Evolutionary conservation across 495 filamentous ascomycete genomes (phyloP), one percentile per base, ranked within the genome.

Genomic region (Tuber umbilicatum): DNA sequence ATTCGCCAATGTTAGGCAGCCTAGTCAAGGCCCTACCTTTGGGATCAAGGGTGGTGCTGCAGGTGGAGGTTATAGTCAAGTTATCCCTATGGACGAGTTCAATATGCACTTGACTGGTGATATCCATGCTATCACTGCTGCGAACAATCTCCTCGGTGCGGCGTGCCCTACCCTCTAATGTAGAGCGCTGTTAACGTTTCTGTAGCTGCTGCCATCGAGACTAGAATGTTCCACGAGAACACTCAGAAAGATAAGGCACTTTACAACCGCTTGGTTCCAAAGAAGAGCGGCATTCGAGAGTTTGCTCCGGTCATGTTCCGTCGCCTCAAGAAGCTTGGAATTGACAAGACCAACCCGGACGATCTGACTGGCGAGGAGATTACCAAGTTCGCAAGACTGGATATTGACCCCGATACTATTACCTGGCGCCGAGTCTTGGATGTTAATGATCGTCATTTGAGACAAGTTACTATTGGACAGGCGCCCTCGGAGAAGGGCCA

Each of bases 1-100:
- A 19, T 98, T 99, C 81, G 94, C 95, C 83, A 99, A 99, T 80
- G 95, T 99, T 71, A 89, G 95, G 69, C 95, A 99, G 85, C 95
- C 95, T 41, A 96, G 92, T 81, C 95, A 97, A 86, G 95, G 95
- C 16, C 95, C 95, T 71, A 99, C 95, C 0, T 99, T 99, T 82
- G 95, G 95, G 81, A 97, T 99, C 87, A 99, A 99, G 86, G 95
- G 95, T 68, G 95, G 95, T 76, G 95, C 95, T 71, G 95, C 95
- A 73, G 95, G 95, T 81, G 95, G 95, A 78, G 95, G 95, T 23
- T 99, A 97, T 86, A 96, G 93, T 83, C 95, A 99, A 84, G 95
- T 98, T 81, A 98, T 99, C 78, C 95, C 95, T 71, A 99, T 99
- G 95, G 95, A 99, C 78, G 95, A 99, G 83, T 99, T 99, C 87